phyloP scores from a whole-genome alignment of 1,284 basidiomycete genomes.

The Ustilago xerochloae region DNA sequence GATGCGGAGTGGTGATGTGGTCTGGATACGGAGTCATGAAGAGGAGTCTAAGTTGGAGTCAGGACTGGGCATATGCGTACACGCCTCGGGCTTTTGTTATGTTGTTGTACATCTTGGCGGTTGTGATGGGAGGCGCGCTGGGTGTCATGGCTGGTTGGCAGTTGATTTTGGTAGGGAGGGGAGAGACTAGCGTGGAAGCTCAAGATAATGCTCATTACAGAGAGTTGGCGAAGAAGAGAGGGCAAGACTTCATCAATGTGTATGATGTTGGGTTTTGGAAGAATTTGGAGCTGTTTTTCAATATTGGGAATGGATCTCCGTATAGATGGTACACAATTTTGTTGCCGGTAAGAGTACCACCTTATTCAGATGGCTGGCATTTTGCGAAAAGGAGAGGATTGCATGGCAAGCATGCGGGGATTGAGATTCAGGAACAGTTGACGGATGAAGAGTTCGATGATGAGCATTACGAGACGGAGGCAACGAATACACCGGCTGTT shows the following conservation, averaged over 20 bases:
- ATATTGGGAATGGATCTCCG: slow-evolving; percentile 74
- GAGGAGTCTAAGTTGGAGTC: slow-evolving; percentile 19
- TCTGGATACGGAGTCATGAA: slow-evolving; percentile 35
- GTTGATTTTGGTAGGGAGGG: slow-evolving; percentile 78
- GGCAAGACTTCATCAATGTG: slow-evolving; percentile 81
- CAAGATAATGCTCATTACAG: slow-evolving; percentile 87
- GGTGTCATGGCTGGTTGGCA: slow-evolving; percentile 84
- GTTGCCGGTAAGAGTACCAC: slow-evolving; percentile 81
- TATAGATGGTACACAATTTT: slow-evolving; percentile 78
- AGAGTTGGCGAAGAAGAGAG: slow-evolving; percentile 76
- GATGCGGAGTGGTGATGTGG: slow-evolving; percentile 49
- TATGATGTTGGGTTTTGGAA: slow-evolving; percentile 82
- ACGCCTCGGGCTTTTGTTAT: slow-evolving; percentile 80
- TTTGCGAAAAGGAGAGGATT: slow-evolving; percentile 79
- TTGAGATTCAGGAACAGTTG: slow-evolving; percentile 71
- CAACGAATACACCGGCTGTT: background rate
- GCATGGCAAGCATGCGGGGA: slow-evolving; percentile 68
- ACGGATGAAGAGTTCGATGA: slow-evolving; percentile 71
- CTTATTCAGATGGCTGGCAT: slow-evolving; percentile 84
- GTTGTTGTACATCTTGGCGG: slow-evolving; percentile 74
- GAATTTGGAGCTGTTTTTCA: slow-evolving; percentile 89
- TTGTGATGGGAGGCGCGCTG: slow-evolving; percentile 80
- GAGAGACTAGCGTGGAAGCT: slow-evolving; percentile 89
- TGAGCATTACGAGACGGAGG: slow-evolving; percentile 25
- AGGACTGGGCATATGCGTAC: slow-evolving; percentile 74